Base-by-base conservation (phyloP, 306 rosid species). In the Trifolium fragiferum region DNA sequence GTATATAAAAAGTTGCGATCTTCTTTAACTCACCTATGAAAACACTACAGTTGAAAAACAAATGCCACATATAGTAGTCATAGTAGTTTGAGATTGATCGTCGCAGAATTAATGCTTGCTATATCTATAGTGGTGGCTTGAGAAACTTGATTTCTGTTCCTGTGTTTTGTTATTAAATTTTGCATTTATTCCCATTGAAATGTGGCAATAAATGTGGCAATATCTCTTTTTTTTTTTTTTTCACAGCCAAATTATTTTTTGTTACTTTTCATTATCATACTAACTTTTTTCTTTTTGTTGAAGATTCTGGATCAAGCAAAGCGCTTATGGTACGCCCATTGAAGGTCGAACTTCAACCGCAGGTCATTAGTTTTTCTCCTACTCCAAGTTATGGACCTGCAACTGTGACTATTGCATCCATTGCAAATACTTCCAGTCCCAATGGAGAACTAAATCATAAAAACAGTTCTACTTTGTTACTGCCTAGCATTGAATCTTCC, bases 291-390 rank as follows among this genome's bases (percentile, higher is more conserved):
- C 37, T 65, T 58, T 32, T 66, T 57, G 18, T 47, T 81, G 85
- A 69, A 84, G 87, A 77, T 27, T 73, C 70, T 77, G 83, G 78
- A 64, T 46, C 63, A 23, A 81, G 75, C 69, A 69, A 50, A 20
- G 50, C 66, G 59, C 80, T 80, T 55, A 58, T 80, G 82, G 82
- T 64, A 62, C 77, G 82, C 9, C 84, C 82, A 11, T 77, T 81
- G 10, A 84, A 84, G 75, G 78, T 40, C 32, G 87, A 84, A 50
- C 81, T 82, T 64, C 75, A 57, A 84, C 70, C 80, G 0, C 84
- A 68, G 33, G 27, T 72, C 75, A 21, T 81, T 23, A 16, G 19
- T 53, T 68, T 59, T 57, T 51, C 72, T 20, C 76, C 65, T n/a
- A 20, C 53, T 76, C 30, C 84, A 80, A 68, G 23, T 77, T 44